Conservation (phyloP, 106 monocot species). For the Chionographis japonica region DNA sequence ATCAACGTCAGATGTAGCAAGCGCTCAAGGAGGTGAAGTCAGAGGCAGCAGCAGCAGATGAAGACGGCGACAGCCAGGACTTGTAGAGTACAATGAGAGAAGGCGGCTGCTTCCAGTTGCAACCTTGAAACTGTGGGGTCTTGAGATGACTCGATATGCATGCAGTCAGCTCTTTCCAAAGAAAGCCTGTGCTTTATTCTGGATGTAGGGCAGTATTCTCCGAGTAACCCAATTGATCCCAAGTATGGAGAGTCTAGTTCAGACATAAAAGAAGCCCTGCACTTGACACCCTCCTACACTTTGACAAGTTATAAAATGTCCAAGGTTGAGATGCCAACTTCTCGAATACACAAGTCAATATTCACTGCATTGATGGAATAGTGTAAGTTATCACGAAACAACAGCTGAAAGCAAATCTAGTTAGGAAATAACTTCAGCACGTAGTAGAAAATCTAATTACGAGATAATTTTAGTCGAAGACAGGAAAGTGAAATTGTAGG, state of each 20-base stretch:
- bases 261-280: constrained; percentile 53
- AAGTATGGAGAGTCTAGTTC: constrained; percentile 32
- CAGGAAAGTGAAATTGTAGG: too few species aligned
- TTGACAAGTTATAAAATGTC: neutral
- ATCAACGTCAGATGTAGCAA: constrained; percentile 9
- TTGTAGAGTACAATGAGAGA: neutral
- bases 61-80: neutral
- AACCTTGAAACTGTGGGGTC: neutral
- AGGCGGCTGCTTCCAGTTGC: neutral
- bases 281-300: constrained; percentile 29
- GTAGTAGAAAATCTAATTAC: too few species aligned
- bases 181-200: constrained; percentile 24
- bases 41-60: too few species aligned
- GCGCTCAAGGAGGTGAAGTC: neutral
- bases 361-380: too few species aligned
- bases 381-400: too few species aligned
- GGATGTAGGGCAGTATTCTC: constrained; percentile 42
- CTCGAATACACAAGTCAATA: too few species aligned
- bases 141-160: constrained; percentile 24
- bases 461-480: too few species aligned
- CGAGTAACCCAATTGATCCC: constrained; percentile 64
- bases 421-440: too few species aligned
- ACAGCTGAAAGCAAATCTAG: too few species aligned
- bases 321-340: too few species aligned
- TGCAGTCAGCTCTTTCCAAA: constrained; percentile 6